Conservation (phyloP, 2,329 filamentous ascomycete genomes). For the Camptophora hylomeconis region DNA sequence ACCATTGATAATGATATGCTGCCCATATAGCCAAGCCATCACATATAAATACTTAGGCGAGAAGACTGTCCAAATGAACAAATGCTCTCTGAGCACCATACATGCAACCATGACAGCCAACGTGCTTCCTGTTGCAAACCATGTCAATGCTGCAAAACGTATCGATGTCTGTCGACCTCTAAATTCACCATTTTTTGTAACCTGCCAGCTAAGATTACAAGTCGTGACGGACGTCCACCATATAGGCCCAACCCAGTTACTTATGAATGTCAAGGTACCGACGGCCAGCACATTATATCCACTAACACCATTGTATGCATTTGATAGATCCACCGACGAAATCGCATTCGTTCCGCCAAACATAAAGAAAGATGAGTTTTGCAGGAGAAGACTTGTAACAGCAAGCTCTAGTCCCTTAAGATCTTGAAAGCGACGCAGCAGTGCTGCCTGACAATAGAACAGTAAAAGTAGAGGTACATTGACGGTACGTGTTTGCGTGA, state of each 20-base stretch:
- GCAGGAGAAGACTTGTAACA: conserved; percentile 59
- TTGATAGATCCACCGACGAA: conserved; percentile 86
- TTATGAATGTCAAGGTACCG: conserved; percentile 67
- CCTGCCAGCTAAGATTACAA: conserved; percentile 42
- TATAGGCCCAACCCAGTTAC: conserved; percentile 84
- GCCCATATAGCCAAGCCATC: conserved; percentile 73
- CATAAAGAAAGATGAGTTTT: conserved; percentile 77
- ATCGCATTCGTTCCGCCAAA: conserved; percentile 88
- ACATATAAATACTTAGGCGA: conserved; percentile 91
- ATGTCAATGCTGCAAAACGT: conserved; percentile 1
- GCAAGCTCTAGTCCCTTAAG: conserved; percentile 40
- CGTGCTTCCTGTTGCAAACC: conserved; percentile 51
- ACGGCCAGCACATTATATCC: conserved; percentile 72
- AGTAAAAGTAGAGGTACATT: conserved; percentile 79
- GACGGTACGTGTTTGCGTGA: conserved; percentile 73
- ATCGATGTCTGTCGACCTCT: not conserved
- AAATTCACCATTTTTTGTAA: conserved; percentile 11
- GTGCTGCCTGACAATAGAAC: conserved; percentile 50
- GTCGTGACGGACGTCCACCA: conserved; percentile 68
- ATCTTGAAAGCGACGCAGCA: conserved; percentile 33
- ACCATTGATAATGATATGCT: conserved; percentile 65
- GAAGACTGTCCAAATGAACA: conserved; percentile 99
- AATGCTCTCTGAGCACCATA: conserved; percentile 66
- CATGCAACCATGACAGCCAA: conserved; percentile 79
- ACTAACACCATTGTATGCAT: conserved; percentile 82